Evolutionary conservation across 192 early-diverging fungal genomes (phyloP).

Genomic region (Gigaspora rosea): DNA sequence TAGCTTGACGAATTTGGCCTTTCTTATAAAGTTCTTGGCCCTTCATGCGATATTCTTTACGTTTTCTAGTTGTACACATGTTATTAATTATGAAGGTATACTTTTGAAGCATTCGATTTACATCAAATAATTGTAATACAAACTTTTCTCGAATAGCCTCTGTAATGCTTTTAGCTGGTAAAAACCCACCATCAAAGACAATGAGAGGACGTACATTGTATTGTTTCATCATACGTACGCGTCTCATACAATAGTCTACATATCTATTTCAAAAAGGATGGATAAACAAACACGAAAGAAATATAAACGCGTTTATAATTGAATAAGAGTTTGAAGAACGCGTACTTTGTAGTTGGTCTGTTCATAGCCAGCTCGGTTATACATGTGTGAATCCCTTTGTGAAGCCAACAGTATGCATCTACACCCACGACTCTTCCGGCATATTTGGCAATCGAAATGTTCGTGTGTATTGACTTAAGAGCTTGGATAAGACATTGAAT

Average conservation of each 20-base stretch:
- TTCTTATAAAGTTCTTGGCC: slow-evolving; percentile 57
- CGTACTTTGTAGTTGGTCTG: slow-evolving; percentile 68
- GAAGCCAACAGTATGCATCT: slow-evolving; percentile 97
- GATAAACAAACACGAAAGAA: neutral
- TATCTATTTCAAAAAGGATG: slow-evolving; percentile 58
- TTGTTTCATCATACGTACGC: slow-evolving; percentile 72
- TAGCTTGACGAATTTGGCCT: slow-evolving; percentile 64
- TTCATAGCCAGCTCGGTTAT: slow-evolving; percentile 75
- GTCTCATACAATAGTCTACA: slow-evolving; percentile 77
- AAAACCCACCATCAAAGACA: slow-evolving; percentile 92
- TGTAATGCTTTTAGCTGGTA: slow-evolving; percentile 84
- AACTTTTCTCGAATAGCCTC: slow-evolving; percentile 65
- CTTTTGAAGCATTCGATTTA: too few relatives aligned
- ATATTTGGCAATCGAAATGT: slow-evolving; percentile 71
- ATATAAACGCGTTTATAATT: neutral
- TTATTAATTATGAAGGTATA: neutral
- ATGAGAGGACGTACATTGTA: slow-evolving; percentile 76
- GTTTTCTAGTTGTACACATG: slow-evolving; percentile 40
- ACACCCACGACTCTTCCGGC: slow-evolving; percentile 76
- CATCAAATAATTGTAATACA: slow-evolving; percentile 24
- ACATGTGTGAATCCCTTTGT: slow-evolving; percentile 85
- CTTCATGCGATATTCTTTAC: slow-evolving; percentile 58
- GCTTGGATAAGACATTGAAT: slow-evolving; percentile 85
- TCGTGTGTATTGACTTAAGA: slow-evolving; percentile 70
- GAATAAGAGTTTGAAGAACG: neutral